Evolutionary conservation across 2,329 filamentous ascomycete genomes (phyloP), one percentile per base, ranked within the genome.

Genomic region (Hymenoscyphus salicellus): DNA sequence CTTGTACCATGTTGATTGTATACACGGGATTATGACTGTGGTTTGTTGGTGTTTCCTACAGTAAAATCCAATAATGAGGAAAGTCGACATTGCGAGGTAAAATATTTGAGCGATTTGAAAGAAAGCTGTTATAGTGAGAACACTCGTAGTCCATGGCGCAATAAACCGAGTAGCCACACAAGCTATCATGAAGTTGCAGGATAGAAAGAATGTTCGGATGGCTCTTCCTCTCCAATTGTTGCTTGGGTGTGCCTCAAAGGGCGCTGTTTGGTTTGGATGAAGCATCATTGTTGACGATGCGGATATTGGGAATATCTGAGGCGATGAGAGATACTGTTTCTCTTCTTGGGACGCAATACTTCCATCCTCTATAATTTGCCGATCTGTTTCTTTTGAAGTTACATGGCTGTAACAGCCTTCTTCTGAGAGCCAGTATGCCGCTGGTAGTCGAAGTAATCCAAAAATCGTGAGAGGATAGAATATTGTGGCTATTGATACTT

Each of bases 1-100:
- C 17, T 63, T 63, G 36, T 63, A 63, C 55, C 43, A 58, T 30
- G 52, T 14, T 5, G 61, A 63, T 23, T 58, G 55, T 41, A 63
- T 41, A 43, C 61, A 63, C 4, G 61, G 61, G 4, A 63, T 59
- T 7, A 63, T 59, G 14, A 43, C 52, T 14, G 61, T 59, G 10
- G 17, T 63, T 7, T 10, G 26, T 10, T 52, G 16, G 5, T 36
- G 49, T 5, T n/a, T 20, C 16, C 32, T 52, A 20, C 23, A 57
- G 28, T 58, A 58, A 16, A 49, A 26, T 1, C 55, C 17, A 14
- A 60, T 33, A 3, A 60, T 60, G 11, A 60, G 1, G 11, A 38
- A 38, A 16, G 36, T 38, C 11, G 36, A 38, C 14, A 38, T 14
- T 14, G 36, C 36, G 36, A 38, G 36, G 36, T 38, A 38, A 38